Base-by-base conservation (phyloP, 2,329 filamentous ascomycete genomes). In the Pseudogymnoascus sp. region DNA sequence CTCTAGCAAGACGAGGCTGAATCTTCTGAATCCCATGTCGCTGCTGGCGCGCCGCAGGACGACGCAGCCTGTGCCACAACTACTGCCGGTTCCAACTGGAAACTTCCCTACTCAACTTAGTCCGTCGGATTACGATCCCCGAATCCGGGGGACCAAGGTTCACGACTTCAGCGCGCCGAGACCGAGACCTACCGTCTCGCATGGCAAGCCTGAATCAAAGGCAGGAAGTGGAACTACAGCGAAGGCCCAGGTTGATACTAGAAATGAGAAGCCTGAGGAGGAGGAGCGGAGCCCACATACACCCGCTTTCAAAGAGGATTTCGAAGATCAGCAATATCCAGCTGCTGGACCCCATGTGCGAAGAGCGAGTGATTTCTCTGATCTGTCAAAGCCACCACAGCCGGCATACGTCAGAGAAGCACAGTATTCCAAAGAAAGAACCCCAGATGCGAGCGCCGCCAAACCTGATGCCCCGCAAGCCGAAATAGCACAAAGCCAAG, bases 111-210 rank as follows among this genome's bases (percentile, higher is more conserved):
- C 50, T 72, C 33, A 40, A 7, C 57, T 37, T 2, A 59, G 37
- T 24, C 33, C 35, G 13, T 37, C 57, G 4, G 74, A 21, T 70
- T 85, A 86, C 66, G 84, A 87, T 66, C 84, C 84, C 15, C 78
- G 83, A 8, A 88, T 88, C 65, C 79, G 79, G 68, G 86, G 83
- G 58, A 88, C 82, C 6, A 77, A 79, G 54, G 79, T 87, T 58
- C 86, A 88, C 69, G 85, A 85, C 70, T 88, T 86, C 67, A 87
- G 84, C 68, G 83, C 82, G 0, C 84, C 84, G 1, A 76, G 83
- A 58, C 78, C 77, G 24, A 78, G 75, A 63, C 78, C 72, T 50
- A 71, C 74, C 29, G 64, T 76, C 3, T 72, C 74, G 24, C 74
- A 65, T 26, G 57, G 37, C 17, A 59, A 39, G 5, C 21, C 57